Conservation (phyloP, 2,329 filamentous ascomycete genomes). For the Coleophoma crateriformis region DNA sequence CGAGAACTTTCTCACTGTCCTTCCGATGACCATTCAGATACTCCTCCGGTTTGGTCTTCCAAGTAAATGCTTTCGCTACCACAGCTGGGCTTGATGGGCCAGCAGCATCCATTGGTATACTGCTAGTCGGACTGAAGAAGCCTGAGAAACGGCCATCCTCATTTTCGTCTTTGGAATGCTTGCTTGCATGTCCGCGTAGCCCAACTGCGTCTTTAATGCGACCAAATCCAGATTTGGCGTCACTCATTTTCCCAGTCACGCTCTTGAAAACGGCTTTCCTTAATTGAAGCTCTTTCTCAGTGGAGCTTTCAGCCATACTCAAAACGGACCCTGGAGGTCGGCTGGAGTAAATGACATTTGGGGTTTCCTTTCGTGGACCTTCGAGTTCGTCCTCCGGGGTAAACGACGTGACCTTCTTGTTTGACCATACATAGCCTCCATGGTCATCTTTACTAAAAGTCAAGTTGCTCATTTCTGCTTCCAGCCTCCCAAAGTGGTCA, state of each 20-base stretch:
- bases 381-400: conserved; percentile 48
- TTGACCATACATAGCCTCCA: conserved; percentile 36
- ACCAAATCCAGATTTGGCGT: conserved; percentile 76
- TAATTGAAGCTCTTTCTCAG: conserved; percentile 48
- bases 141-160: conserved; percentile 12
- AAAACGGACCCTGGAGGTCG: conserved; percentile 38
- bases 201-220: conserved; percentile 84
- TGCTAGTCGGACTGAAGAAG: conserved; percentile 18
- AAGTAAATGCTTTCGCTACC: conserved; percentile 49
- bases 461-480: conserved; percentile 39
- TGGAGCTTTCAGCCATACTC: conserved; percentile 42
- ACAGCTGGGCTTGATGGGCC: conserved; percentile 21
- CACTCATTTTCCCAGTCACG: conserved; percentile 71
- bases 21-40: conserved; percentile 34
- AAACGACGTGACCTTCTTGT: conserved; percentile 44
- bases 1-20: conserved; percentile 6
- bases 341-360: conserved; percentile 35
- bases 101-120: conserved; percentile 9
- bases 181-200: conserved; percentile 40
- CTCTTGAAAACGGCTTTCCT: conserved; percentile 70
- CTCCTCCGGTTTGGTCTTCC: conserved; percentile 60
- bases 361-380: conserved; percentile 31
- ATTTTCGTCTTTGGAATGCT: conserved; percentile 49
- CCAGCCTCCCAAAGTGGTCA: conserved; percentile 36
- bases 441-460: conserved; percentile 54